These are phyloP conservation scores for Lactuca sativa DNA, from an alignment of 129 eudicot species.

Conservation along the genomic window DNA sequence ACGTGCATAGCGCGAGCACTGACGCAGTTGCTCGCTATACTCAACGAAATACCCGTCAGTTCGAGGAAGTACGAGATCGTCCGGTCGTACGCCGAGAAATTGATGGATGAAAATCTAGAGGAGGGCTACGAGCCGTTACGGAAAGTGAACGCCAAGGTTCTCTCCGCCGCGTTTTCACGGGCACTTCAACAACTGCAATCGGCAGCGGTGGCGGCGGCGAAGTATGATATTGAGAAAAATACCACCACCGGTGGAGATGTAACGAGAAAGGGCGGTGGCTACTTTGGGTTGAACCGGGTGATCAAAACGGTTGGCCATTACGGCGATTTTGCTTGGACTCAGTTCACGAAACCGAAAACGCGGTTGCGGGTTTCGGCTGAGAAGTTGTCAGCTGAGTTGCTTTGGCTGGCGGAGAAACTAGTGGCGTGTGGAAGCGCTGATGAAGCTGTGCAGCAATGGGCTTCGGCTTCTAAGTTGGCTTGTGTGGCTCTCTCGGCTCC, in stretches of 20 bases:
- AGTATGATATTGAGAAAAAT: not conserved
- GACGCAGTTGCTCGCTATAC: conserved; percentile 46
- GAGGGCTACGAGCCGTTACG: conserved; percentile 42
- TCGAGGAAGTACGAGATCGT: conserved; percentile 81
- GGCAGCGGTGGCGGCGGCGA: conserved; percentile 6
- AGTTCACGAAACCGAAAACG: conserved; percentile 32
- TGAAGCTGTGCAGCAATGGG: conserved; percentile 78
- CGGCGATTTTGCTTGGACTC: conserved; percentile 44
- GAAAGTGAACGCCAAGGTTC: conserved; percentile 52
- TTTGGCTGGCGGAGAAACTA: conserved; percentile 77
- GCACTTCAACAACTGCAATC: conserved; percentile 55
- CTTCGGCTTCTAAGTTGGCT: conserved; percentile 66
- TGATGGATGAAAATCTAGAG: conserved; percentile 58
- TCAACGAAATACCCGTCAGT: conserved; percentile 67
- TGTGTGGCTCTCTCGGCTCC: conserved; percentile 59
- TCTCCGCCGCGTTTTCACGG: conserved; percentile 59
- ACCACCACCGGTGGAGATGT: conserved; percentile 14
- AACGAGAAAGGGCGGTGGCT: conserved; percentile 20
- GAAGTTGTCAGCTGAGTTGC: conserved; percentile 80
- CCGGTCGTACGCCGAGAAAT: conserved; percentile 57
- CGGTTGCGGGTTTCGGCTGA: conserved; percentile 52
- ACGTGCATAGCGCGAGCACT: conserved; percentile 74
- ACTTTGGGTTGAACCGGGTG: conserved; percentile 33
- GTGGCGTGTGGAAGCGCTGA: conserved; percentile 61
- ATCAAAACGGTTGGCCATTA: conserved; percentile 27